Evolutionary conservation across 2,329 filamentous ascomycete species (phyloP).

Genomic region (Dothideomycetidae sp.): DNA sequence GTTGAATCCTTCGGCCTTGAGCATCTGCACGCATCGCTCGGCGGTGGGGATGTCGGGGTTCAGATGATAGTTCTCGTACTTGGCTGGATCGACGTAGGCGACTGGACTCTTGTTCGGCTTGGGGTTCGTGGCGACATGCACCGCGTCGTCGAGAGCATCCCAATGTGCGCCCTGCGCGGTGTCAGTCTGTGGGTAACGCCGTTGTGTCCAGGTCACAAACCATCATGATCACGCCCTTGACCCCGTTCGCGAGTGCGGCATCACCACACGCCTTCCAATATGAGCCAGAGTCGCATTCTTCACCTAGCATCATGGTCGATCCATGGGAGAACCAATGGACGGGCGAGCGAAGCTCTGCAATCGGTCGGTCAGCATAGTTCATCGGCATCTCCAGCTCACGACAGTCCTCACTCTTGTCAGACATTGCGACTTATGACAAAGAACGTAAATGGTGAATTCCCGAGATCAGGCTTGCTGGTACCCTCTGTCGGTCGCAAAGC

Average conservation of each 20-base stretch:
- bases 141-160: slow-evolving; percentile 41
- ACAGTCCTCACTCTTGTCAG: too few species aligned
- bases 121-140: slow-evolving; percentile 49
- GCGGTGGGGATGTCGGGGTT: slow-evolving; percentile 43
- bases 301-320: slow-evolving; percentile 57
- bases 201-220: too few species aligned
- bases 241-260: slow-evolving; percentile 42
- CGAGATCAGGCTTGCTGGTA: too few species aligned
- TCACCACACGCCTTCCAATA: slow-evolving; percentile 55
- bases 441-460: too few species aligned
- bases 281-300: slow-evolving; percentile 44
- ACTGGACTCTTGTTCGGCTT: slow-evolving; percentile 47
- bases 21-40: slow-evolving; percentile 35
- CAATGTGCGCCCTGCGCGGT: slow-evolving; percentile 55
- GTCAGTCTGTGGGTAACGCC: too few species aligned
- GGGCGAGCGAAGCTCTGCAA: slow-evolving; percentile 28
- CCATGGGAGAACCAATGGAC: slow-evolving; percentile 58
- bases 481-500: too few species aligned
- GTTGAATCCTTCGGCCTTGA: slow-evolving; percentile 40
- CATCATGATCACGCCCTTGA: slow-evolving; percentile 54
- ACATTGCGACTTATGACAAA: too few species aligned
- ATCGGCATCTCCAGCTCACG: too few species aligned
- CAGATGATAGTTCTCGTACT: slow-evolving; percentile 48
- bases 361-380: too few species aligned
- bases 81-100: slow-evolving; percentile 50